Base-by-base conservation (phyloP, 306 rosid genomes). In the Canavalia gladiata region DNA sequence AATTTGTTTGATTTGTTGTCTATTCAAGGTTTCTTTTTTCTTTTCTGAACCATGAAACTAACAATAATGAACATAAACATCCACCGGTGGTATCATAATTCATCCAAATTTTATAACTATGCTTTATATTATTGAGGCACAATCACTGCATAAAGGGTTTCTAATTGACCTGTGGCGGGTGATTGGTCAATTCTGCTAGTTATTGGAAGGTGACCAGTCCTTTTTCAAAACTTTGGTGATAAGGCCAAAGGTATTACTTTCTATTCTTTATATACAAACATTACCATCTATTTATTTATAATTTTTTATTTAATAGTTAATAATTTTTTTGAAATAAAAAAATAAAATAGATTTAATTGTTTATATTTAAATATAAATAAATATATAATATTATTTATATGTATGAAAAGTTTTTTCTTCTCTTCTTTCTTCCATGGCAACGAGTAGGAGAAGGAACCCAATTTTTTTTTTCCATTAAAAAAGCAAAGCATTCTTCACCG, bases 141-240 rank as follows among this genome's bases (percentile, higher is more conserved):
- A 47, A 10, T 47, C 50, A 46, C 13, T 8, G 1, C 8, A 30
- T 1, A 35, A 54, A 25, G 7, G 50, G 46, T 8, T 50, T 41
- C 39, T n/a, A 6, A 66, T 50, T 78, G 42, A 34, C 39, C 9
- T 30, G 0, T 49, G 70, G 42, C 60, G 6, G 52, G 9, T 69
- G 62, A 68, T 69, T 70, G 56, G 77, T 68, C 62, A 69, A 69
- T 45, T 58, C 51, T 55, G 47, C 25, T 79, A 45, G 76, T 68
- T 59, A 43, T 75, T 30, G 70, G 71, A 79, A 70, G 78, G 78
- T 79, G 63, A 35, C 33, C n/a, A 1, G 64, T 79, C 72, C 18
- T 8, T 59, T 59, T 71, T 71, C 1, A 35, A 59, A 47, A 28
- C 46, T 79, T 78, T 67, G 67, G 25, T 41, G 82, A 51, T 42